Evolutionary conservation across 2,329 filamentous ascomycete species (phyloP).

Genomic region (Cryphonectria nitschkei): DNA sequence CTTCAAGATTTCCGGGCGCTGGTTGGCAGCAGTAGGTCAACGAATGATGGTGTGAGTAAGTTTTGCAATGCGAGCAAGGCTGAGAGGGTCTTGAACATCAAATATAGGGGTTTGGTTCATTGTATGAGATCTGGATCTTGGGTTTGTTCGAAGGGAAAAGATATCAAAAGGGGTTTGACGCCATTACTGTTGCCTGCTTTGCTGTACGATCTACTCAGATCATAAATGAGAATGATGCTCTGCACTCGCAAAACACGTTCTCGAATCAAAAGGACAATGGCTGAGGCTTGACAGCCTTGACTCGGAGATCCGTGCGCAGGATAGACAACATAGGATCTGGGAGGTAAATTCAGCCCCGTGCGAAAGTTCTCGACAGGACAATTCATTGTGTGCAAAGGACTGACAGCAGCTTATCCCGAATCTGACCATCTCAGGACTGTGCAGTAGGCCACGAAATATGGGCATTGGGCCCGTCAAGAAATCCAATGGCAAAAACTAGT

Average conservation of each 20-base stretch:
- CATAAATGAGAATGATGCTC: neutral
- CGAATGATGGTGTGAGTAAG: neutral
- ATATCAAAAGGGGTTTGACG: neutral
- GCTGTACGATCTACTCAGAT: neutral
- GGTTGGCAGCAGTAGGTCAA: constrained; percentile 12
- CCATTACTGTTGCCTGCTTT: neutral
- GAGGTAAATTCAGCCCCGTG: neutral
- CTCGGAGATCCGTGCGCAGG: neutral
- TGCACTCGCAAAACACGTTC: neutral
- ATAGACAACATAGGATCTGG: neutral
- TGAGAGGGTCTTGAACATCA: constrained; percentile 24
- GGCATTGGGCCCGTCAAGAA: neutral
- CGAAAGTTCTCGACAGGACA: neutral
- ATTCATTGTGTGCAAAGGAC: neutral
- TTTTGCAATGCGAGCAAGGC: neutral
- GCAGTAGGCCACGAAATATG: neutral
- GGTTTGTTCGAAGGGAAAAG: constrained; percentile 27
- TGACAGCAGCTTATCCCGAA: too few relatives aligned
- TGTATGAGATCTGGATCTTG: constrained; percentile 29
- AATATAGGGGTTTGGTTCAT: constrained; percentile 27
- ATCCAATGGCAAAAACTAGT: neutral
- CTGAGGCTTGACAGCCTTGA: neutral
- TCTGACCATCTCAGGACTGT: neutral
- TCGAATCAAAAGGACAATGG: neutral
- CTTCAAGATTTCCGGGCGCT: constrained; percentile 26